phyloP scores from a whole-genome alignment of 805 yeast genomes.

The Saccharomycopsis amapae region DNA sequence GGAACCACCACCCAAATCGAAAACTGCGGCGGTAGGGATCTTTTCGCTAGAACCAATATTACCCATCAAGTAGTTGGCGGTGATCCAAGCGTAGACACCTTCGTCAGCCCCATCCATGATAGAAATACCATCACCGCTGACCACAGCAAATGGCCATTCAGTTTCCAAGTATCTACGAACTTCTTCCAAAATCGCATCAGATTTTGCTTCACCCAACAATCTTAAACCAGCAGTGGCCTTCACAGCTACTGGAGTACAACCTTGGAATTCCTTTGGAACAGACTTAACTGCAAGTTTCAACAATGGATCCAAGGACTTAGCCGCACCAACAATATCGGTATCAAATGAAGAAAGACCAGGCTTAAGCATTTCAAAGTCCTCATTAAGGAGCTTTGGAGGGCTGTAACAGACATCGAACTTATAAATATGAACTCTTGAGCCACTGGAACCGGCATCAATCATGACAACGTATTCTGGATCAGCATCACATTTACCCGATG shows the following conservation, averaged over 20 bases:
- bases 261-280: conserved; percentile 66
- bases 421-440: conserved; percentile 93
- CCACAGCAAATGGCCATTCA: conserved; percentile 89
- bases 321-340: conserved; percentile 77
- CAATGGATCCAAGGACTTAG: conserved; percentile 79
- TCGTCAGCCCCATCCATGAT: conserved; percentile 97
- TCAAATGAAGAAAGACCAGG: conserved; percentile 90
- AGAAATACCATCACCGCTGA: conserved; percentile 75
- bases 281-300: conserved; percentile 65
- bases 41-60: conserved; percentile 76
- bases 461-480: conserved; percentile 73
- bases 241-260: conserved; percentile 90
- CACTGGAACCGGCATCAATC: conserved; percentile 98
- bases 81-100: conserved; percentile 98
- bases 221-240: conserved; percentile 98
- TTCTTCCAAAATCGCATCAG: conserved; percentile 62
- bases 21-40: conserved; percentile 89
- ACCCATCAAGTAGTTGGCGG: conserved; percentile 87
- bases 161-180: conserved; percentile 69
- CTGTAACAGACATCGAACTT: conserved; percentile 80
- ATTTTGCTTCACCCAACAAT: conserved; percentile 68
- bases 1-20: conserved; percentile 97
- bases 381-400: conserved; percentile 75
- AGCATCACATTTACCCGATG: conserved; percentile 29
- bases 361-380: conserved; percentile 78